Evolutionary conservation across 2,329 filamentous ascomycete species (phyloP).

Genomic region (Endoconidiophora laricicola): DNA sequence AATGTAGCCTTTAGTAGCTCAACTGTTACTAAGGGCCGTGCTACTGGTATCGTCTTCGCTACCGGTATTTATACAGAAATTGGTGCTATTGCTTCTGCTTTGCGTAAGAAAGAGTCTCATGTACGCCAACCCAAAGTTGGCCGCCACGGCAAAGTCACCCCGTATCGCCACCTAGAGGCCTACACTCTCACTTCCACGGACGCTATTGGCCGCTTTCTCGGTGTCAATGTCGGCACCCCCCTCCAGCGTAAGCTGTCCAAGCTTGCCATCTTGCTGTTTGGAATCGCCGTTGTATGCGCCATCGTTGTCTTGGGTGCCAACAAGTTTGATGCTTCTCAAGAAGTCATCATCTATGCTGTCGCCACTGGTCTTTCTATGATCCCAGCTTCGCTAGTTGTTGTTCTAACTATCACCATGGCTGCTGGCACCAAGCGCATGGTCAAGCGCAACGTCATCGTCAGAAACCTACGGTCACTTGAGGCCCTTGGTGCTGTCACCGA

Average conservation of each 20-base stretch:
- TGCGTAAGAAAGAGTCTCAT: slow-evolving; percentile 36
- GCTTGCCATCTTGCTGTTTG: slow-evolving; percentile 49
- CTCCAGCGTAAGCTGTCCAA: slow-evolving; percentile 52
- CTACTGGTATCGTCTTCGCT: slow-evolving; percentile 39
- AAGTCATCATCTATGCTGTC: slow-evolving; percentile 42
- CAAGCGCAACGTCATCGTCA: slow-evolving; percentile 34
- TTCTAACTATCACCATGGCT: slow-evolving; percentile 44
- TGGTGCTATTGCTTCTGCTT: slow-evolving; percentile 34
- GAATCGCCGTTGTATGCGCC: slow-evolving; percentile 49
- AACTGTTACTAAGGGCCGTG: slow-evolving; percentile 40
- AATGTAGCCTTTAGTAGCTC: slow-evolving; percentile 41
- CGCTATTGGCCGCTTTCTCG: slow-evolving; percentile 45
- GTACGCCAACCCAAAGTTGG: slow-evolving; percentile 34
- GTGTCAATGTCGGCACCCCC: slow-evolving; percentile 52
- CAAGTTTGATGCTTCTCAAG: slow-evolving; percentile 32
- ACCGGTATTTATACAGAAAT: slow-evolving; percentile 45
- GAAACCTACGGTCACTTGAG: slow-evolving; percentile 35
- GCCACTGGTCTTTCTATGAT: slow-evolving; percentile 34
- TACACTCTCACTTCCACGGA: slow-evolving; percentile 35
- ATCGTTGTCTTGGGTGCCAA: slow-evolving; percentile 54
- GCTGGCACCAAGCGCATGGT: slow-evolving; percentile 37
- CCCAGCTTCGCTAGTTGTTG: slow-evolving; percentile 30
- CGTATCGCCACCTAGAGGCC: slow-evolving; percentile 33
- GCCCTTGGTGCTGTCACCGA: slow-evolving; percentile 44
- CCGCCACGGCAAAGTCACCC: slow-evolving; percentile 33